Evolutionary conservation across 306 rosid genomes (phyloP).

Genomic region (Fagus sylvatica): DNA sequence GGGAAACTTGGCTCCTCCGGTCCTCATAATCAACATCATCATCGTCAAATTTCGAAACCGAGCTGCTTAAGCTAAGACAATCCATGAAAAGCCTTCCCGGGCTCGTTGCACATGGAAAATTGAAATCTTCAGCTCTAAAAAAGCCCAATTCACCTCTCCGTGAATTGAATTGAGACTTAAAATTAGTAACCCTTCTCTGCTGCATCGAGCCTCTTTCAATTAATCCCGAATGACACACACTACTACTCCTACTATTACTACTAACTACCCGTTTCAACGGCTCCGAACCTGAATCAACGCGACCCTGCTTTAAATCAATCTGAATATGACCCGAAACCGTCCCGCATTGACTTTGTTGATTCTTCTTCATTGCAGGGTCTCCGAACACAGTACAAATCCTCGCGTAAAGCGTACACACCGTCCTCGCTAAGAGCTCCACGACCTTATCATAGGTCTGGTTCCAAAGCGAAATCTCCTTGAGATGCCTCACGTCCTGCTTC

Average conservation of each 20-base stretch:
- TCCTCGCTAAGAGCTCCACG: constrained; percentile 89
- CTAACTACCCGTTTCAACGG: constrained; percentile 44
- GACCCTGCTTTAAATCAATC: background rate
- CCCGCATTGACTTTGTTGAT: constrained; percentile 27
- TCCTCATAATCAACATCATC: constrained; percentile 40
- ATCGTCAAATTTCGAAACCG: constrained; percentile 59
- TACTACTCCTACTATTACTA: constrained; percentile 32
- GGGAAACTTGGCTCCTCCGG: constrained; percentile 43
- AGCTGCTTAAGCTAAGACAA: constrained; percentile 80
- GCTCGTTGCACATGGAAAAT: constrained; percentile 78
- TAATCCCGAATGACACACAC: constrained; percentile 31
- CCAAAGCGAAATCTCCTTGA: constrained; percentile 85
- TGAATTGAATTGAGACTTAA: constrained; percentile 44
- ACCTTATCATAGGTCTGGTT: constrained; percentile 86
- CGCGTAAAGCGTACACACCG: constrained; percentile 85
- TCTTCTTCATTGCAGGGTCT: constrained; percentile 43
- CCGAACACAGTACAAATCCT: constrained; percentile 62
- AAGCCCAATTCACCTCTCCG: constrained; percentile 57
- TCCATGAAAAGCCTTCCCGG: constrained; percentile 95
- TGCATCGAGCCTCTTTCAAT: constrained; percentile 28
- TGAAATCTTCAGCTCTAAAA: constrained; percentile 67
- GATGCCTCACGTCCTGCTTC: constrained; percentile 83
- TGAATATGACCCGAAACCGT: constrained; percentile 33
- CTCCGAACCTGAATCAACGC: constrained; percentile 31
- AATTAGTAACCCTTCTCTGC: constrained; percentile 41